Evolutionary conservation across 2,329 filamentous ascomycete species (phyloP), one percentile per base, ranked within the genome.

Genomic region (Colletotrichum endophyticum): DNA sequence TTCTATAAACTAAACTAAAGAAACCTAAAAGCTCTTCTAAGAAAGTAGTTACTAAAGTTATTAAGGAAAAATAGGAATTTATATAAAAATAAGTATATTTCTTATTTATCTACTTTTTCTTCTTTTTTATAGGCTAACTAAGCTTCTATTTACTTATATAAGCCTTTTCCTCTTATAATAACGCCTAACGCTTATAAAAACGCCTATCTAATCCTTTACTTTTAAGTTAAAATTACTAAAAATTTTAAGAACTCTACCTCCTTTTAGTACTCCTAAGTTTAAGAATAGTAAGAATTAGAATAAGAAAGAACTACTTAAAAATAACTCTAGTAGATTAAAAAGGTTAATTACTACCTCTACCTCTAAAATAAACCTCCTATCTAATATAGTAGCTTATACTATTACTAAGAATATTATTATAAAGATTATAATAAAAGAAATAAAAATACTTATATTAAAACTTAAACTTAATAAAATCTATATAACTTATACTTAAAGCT

Each of bases 371-470:
- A 36, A 36, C 15, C 7, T 36, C 3, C 0, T 36, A 4, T 16
- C 1, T 16, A 16, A 36, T 36, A 36, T 36, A 16, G 3, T 16
- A 36, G 1, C 0, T 36, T 36, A 36, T 34, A 34, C 6, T 34
- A 34, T 34, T 34, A 34, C 1, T 34, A 13, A 34, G 2, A 2
- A 13, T 34, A 34, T 34, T 34, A 34, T 34, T 34, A 34, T 34
- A 13, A 2, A 6, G 2, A 34, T 34, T 13, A 13, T 13, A 13
- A 3, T 34, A 34, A 0, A 34, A 6, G 0, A 34, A 34, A 6
- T 34, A 13, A 2, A 13, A 6, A 6, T 2, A 0, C 3, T 34
- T 34, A 34, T 34, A 13, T 34, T 34, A 34, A 2, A 34, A 34
- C 32, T 34, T 34, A 34, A 34, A 34, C 6, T 3, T 34, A 34